These are phyloP conservation scores for Pseudopediastrum boryanum DNA, from an alignment of 139 green algal genomes.

Conservation along the genomic window DNA sequence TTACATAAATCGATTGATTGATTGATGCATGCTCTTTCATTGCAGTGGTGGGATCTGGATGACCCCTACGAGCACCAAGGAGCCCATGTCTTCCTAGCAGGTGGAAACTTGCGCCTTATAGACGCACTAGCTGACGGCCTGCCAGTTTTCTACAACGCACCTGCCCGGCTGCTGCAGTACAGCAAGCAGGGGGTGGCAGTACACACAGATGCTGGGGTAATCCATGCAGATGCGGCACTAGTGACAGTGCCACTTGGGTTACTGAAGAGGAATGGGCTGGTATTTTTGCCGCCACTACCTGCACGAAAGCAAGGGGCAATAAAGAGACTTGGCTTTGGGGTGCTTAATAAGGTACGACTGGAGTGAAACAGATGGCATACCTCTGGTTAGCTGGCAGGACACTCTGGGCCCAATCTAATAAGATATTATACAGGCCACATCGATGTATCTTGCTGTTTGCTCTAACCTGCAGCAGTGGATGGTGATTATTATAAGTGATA, in stretches of 20 bases:
- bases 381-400: too few relatives aligned
- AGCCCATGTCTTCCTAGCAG: constrained; percentile 69
- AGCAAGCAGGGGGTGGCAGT: constrained; percentile 52
- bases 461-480: too few relatives aligned
- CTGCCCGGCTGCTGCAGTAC: constrained; percentile 65
- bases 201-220: constrained; percentile 45
- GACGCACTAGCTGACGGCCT: constrained; percentile 72
- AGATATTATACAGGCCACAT: too few relatives aligned
- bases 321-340: constrained; percentile 74
- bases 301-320: constrained; percentile 85
- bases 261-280: constrained; percentile 58
- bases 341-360: constrained; percentile 65
- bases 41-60: constrained; percentile 94
- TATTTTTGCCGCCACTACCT: constrained; percentile 87
- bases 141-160: constrained; percentile 80
- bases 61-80: constrained; percentile 78
- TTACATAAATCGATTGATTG: not conserved
- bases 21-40: constrained; percentile 11
- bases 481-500: too few relatives aligned
- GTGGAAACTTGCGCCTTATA: constrained; percentile 88
- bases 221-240: constrained; percentile 74
- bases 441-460: too few relatives aligned
- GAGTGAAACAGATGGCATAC: too few relatives aligned
- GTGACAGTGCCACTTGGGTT: constrained; percentile 92
- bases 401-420: too few relatives aligned